Evolutionary conservation across 192 early-diverging fungal genomes (phyloP).

Genomic region (Allomyces javanicus): DNA sequence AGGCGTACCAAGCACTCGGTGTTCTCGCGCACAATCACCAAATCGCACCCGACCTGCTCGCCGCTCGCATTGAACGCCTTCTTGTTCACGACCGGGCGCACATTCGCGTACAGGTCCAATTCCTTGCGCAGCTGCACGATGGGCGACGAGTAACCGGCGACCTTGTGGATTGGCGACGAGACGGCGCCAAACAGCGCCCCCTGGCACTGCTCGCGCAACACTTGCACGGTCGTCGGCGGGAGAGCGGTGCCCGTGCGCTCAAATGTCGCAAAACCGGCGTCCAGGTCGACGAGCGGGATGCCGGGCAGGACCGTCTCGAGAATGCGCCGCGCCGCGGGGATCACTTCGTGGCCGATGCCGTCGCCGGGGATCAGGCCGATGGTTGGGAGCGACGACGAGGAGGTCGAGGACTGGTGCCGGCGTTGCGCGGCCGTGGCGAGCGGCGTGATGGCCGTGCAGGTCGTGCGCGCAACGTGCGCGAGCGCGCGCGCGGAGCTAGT

Average conservation of each 20-base stretch:
- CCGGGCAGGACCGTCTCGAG: slow-evolving; percentile 53
- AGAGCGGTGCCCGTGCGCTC: slow-evolving; percentile 82
- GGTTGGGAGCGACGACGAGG: slow-evolving; percentile 19
- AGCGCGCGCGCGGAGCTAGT: too few relatives aligned
- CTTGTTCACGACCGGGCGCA: slow-evolving; percentile 67
- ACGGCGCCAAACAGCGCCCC: slow-evolving; percentile 95
- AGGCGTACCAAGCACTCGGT: slow-evolving; percentile 83
- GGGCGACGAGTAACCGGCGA: slow-evolving; percentile 91
- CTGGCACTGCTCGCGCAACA: slow-evolving; percentile 61
- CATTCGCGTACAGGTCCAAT: slow-evolving; percentile 91
- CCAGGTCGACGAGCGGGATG: slow-evolving; percentile 63
- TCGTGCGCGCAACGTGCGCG: too few relatives aligned
- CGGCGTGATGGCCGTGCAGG: too few relatives aligned
- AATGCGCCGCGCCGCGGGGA: slow-evolving; percentile 79
- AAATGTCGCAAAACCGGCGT: slow-evolving; percentile 92
- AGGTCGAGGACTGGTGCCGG: too few relatives aligned
- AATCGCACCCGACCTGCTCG: slow-evolving; percentile 58
- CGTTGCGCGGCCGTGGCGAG: too few relatives aligned
- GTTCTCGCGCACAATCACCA: slow-evolving; percentile 95
- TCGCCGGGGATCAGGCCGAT: slow-evolving; percentile 92
- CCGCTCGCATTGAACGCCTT: slow-evolving; percentile 25
- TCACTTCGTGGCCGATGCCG: slow-evolving; percentile 91
- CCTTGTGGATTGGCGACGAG: slow-evolving; percentile 92
- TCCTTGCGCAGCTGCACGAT: slow-evolving; percentile 91
- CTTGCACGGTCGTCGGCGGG: slow-evolving; percentile 64